Evolutionary conservation across 2,329 filamentous ascomycete species (phyloP).

Genomic region (Stromatinia cepivora): DNA sequence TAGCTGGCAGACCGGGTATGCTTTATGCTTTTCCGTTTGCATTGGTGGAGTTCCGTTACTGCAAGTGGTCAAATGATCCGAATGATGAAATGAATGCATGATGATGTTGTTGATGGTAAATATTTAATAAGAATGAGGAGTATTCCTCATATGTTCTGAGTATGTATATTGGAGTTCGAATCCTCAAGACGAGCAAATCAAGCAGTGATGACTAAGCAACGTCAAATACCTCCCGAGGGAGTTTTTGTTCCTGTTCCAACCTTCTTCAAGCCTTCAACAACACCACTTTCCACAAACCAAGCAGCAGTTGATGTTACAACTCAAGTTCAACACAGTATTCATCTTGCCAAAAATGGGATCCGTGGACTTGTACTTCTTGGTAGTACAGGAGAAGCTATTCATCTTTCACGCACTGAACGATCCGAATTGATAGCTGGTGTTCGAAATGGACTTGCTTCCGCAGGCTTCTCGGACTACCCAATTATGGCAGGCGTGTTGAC

Average conservation of each 20-base stretch:
- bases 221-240: slow-evolving; percentile 41
- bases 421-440: slow-evolving; percentile 28
- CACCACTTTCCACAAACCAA: slow-evolving; percentile 23
- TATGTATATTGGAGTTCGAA: not conserved
- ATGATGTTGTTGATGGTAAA: not conserved
- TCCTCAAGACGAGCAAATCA: slow-evolving; percentile 2
- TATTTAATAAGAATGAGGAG: not conserved
- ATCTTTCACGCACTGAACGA: slow-evolving; percentile 56
- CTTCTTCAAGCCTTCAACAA: slow-evolving; percentile 48
- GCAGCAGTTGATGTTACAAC: slow-evolving; percentile 53
- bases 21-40: slow-evolving; percentile 19
- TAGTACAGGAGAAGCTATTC: slow-evolving; percentile 62
- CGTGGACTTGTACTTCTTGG: slow-evolving; percentile 60
- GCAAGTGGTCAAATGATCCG: not conserved
- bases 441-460: slow-evolving; percentile 48
- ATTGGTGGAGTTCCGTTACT: not conserved
- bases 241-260: slow-evolving; percentile 59
- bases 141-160: not conserved
- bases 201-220: slow-evolving; percentile 9
- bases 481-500: slow-evolving; percentile 58
- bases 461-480: slow-evolving; percentile 56
- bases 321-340: slow-evolving; percentile 56
- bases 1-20: slow-evolving; percentile 13
- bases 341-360: slow-evolving; percentile 58
- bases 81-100: not conserved